phyloP scores from a whole-genome alignment of 2,329 filamentous ascomycete species.

The Trichoderma lentiforme region DNA sequence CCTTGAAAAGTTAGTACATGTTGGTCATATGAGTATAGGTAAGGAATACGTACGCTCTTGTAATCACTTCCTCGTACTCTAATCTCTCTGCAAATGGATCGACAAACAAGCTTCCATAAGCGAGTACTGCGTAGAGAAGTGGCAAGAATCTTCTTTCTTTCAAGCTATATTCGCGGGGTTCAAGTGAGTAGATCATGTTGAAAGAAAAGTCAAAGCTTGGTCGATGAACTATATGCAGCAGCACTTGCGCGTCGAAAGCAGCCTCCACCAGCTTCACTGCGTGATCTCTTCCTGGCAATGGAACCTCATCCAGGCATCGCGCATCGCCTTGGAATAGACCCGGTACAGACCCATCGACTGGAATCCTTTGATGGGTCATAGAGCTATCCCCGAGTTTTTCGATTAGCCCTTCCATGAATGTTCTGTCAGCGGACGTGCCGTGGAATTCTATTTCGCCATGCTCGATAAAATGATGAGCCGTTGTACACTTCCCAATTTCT shows the following conservation, averaged over 20 bases:
- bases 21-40: too few relatives aligned
- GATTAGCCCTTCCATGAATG: neutral
- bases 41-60: neutral
- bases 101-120: neutral
- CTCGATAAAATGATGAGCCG: neutral
- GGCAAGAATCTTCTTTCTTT: neutral
- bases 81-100: neutral
- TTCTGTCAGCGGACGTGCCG: neutral
- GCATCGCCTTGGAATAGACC: neutral
- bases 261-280: neutral
- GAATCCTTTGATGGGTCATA: neutral
- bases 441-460: constrained; percentile 5
- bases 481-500: neutral
- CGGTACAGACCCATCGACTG: neutral
- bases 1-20: neutral
- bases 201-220: constrained; percentile 1
- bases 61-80: neutral
- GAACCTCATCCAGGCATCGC: neutral
- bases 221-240: neutral
- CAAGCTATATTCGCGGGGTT: neutral
- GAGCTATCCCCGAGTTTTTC: neutral
- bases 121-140: neutral
- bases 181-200: neutral
- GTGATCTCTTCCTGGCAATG: neutral
- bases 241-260: neutral